phyloP scores from a whole-genome alignment of 192 early-diverging fungal genomes.

The Jimgerdemannia lactiflua region DNA sequence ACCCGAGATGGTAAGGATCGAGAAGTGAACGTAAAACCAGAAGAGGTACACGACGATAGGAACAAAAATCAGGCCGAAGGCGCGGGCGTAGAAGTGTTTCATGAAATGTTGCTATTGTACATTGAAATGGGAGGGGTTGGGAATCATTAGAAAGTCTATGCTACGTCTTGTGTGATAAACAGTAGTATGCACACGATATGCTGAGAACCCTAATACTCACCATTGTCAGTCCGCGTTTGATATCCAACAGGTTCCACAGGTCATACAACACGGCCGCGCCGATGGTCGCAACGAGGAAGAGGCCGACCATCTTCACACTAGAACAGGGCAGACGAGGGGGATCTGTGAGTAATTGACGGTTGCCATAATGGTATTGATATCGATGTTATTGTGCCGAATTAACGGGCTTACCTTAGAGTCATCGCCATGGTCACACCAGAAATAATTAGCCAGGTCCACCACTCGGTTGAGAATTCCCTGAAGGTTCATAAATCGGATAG shows the following conservation, averaged over 20 bases:
- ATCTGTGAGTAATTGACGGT: background rate
- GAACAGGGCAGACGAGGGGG: background rate
- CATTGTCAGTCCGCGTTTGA: constrained; percentile 71
- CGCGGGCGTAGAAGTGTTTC: constrained; percentile 84
- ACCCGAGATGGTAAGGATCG: constrained; percentile 72
- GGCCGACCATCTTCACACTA: constrained; percentile 94
- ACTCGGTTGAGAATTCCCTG: constrained; percentile 68
- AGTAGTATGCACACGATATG: background rate
- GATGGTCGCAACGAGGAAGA: constrained; percentile 81
- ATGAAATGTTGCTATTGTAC: constrained; percentile 41
- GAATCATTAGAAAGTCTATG: background rate
- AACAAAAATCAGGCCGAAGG: constrained; percentile 77
- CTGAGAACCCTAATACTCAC: constrained; percentile 2
- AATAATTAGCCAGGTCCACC: constrained; percentile 85
- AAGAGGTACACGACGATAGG: constrained; percentile 77
- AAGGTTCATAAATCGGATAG: constrained; percentile 7
- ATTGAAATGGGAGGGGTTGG: background rate
- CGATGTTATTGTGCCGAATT: background rate
- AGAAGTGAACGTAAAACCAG: constrained; percentile 95
- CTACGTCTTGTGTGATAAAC: background rate
- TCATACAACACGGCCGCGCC: constrained; percentile 84
- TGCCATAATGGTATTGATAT: background rate
- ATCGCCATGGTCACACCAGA: constrained; percentile 82
- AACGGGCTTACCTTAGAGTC: constrained; percentile 35
- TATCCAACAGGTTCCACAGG: constrained; percentile 90